Percentiles rank a stretch among this genome's conserved stretches.
Evolutionary conservation across 2,329 filamentous ascomycete species (phyloP).

Genomic region (Annulohypoxylon truncatum): DNA sequence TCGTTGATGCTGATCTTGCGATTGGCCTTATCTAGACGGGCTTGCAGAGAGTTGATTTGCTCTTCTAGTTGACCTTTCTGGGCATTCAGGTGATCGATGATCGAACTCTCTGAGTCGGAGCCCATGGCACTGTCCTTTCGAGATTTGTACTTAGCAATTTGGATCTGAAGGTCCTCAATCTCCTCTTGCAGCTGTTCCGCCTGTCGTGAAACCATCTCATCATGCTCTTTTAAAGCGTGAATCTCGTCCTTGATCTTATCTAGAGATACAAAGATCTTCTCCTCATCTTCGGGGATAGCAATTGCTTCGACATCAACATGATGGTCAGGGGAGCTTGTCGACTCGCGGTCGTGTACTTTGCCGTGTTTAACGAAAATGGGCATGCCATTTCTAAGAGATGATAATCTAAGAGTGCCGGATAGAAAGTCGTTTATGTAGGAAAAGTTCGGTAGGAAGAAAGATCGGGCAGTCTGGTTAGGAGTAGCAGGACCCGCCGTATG

Average conservation of each 20-base stretch:
- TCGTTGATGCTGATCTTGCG: conserved; percentile 72
- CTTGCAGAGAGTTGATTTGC: conserved; percentile 69
- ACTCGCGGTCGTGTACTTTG: conserved; percentile 59
- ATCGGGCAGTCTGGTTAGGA: conserved; percentile 58
- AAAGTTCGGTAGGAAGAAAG: conserved; percentile 66
- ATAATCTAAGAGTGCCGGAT: conserved; percentile 65
- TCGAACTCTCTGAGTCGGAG: conserved; percentile 57
- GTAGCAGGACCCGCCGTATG: conserved; percentile 45
- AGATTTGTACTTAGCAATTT: conserved; percentile 58
- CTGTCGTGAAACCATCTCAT: conserved; percentile 66
- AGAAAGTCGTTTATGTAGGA: conserved; percentile 68
- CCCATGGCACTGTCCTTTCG: conserved; percentile 59
- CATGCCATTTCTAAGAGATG: conserved; percentile 63
- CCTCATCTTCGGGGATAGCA: conserved; percentile 64
- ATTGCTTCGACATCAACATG: conserved; percentile 65
- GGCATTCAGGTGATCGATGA: conserved; percentile 57
- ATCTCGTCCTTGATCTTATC: conserved; percentile 72
- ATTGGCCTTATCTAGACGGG: conserved; percentile 70
- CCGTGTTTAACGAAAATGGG: conserved; percentile 68
- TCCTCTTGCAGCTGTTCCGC: conserved; percentile 65
- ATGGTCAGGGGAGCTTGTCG: conserved; percentile 51
- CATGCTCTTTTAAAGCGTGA: conserved; percentile 65
- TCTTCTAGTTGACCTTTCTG: conserved; percentile 70
- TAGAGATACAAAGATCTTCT: conserved; percentile 69
- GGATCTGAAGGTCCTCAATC: conserved; percentile 61